Percentiles rank a stretch among this genome's conserved stretches.
phyloP scores from a whole-genome alignment of 164 flowering plant genomes.

The Platanus orientalis region DNA sequence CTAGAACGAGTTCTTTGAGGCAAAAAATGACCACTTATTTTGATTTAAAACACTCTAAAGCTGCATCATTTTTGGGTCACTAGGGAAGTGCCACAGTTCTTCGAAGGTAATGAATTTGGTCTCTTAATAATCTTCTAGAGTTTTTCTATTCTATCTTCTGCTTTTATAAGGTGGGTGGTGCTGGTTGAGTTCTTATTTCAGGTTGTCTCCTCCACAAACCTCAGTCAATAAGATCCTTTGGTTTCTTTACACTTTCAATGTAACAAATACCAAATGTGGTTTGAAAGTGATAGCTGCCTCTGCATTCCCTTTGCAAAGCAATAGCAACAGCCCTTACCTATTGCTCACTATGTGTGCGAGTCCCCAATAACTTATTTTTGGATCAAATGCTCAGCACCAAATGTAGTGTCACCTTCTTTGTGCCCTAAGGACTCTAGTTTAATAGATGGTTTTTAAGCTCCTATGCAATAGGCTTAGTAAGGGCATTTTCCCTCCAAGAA shows the following conservation, averaged over 20 bases:
- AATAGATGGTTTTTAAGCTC: conserved; percentile 33
- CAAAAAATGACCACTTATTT: conserved; percentile 41
- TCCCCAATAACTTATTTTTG: conserved; percentile 37
- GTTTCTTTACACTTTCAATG: conserved; percentile 35
- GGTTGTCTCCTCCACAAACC: conserved; percentile 35
- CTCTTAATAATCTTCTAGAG: background rate
- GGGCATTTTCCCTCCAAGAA: conserved; percentile 31
- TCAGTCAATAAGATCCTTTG: conserved; percentile 26
- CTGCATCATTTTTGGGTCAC: conserved; percentile 30
- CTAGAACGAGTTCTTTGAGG: conserved; percentile 35
- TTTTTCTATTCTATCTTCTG: background rate
- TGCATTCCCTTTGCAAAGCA: conserved; percentile 29
- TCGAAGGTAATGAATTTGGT: conserved; percentile 20
- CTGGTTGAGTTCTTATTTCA: conserved; percentile 5
- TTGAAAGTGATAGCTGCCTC: conserved; percentile 45
- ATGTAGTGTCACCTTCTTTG: conserved; percentile 57
- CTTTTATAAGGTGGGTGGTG: background rate
- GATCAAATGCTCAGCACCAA: conserved; percentile 36
- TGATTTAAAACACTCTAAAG: conserved; percentile 31
- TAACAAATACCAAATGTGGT: conserved; percentile 36
- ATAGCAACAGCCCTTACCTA: conserved; percentile 10
- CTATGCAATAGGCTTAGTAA: conserved; percentile 41
- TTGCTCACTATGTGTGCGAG: conserved; percentile 16
- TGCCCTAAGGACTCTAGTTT: conserved; percentile 28
- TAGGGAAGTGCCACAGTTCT: conserved; percentile 24